A percentile compares a stretch with the other conserved stretches of the same genome.
These are phyloP conservation scores for Eucalyptus camaldulensis DNA, from an alignment of 345 rosid genomes.

Conservation along the genomic window DNA sequence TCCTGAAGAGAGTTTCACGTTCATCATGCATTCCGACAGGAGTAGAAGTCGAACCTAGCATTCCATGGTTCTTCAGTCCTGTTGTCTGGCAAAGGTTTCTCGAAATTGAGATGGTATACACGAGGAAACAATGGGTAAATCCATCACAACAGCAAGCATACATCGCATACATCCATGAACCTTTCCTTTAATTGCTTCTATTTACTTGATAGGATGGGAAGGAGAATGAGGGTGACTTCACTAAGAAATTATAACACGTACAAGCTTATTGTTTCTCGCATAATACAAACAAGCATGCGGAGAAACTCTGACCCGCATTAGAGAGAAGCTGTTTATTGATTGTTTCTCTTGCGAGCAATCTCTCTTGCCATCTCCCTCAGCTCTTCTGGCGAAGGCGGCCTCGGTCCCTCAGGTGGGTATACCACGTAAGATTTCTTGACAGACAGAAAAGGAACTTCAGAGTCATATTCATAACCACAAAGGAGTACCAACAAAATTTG, in stretches of 20 bases:
- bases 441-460: not conserved
- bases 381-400: constrained; percentile 60
- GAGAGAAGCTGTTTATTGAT: not conserved
- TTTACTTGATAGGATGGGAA: not conserved
- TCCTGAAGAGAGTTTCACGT: not conserved
- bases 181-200: not conserved
- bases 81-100: not conserved
- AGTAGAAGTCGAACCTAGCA: not conserved
- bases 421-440: constrained; percentile 43
- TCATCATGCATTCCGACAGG: not conserved
- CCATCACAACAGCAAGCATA: not conserved
- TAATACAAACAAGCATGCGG: not conserved
- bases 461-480: not conserved
- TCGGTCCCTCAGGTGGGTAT: constrained; percentile 37
- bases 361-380: constrained; percentile 61
- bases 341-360: constrained; percentile 31
- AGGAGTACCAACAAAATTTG: not conserved
- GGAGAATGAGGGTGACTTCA: not conserved
- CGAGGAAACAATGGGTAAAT: not conserved
- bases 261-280: not conserved
- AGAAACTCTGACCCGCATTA: not conserved
- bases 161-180: not conserved
- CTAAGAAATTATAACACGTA: not conserved
- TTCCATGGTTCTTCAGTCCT: not conserved
- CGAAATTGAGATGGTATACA: not conserved